phyloP scores from a whole-genome alignment of 768 basidiomycete species.

The Boletus edulis region DNA sequence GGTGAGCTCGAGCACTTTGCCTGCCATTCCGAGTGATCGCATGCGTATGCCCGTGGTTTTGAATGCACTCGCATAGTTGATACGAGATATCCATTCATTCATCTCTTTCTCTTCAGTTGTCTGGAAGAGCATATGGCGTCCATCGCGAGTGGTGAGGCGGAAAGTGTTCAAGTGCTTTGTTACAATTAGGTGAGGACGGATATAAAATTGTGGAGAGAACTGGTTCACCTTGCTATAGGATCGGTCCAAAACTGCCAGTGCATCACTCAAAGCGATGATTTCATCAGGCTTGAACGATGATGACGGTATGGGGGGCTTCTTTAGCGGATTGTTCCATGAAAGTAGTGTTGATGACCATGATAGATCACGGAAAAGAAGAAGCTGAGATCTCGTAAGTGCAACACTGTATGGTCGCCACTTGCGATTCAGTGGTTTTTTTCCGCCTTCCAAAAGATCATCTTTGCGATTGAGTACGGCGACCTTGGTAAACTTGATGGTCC shows the following conservation, averaged over 20 bases:
- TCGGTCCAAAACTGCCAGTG: constrained; percentile 77
- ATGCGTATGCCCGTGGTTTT: constrained; percentile 81
- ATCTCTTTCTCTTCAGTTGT: constrained; percentile 65
- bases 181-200: constrained; percentile 1
- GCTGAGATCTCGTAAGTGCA: constrained; percentile 83
- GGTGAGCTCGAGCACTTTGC: constrained; percentile 69
- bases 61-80: constrained; percentile 95
- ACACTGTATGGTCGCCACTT: constrained; percentile 91
- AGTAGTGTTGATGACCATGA: constrained; percentile 50
- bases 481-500: constrained; percentile 71
- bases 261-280: constrained; percentile 70
- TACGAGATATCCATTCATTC: constrained; percentile 86
- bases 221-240: constrained; percentile 69
- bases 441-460: constrained; percentile 72
- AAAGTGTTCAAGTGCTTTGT: constrained; percentile 64
- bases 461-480: constrained; percentile 80
- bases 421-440: constrained; percentile 68
- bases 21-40: constrained; percentile 68
- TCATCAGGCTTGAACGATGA: constrained; percentile 78
- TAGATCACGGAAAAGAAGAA: constrained; percentile 84
- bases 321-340: constrained; percentile 39
- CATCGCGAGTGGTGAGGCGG: constrained; percentile 71
- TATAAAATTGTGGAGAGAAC: background rate
- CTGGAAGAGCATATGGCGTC: constrained; percentile 82
- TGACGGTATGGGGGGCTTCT: constrained; percentile 37